A percentile compares a stretch with the other conserved stretches of the same genome.
Conservation (phyloP, 768 basidiomycete species). For the Pleurotus djamor region DNA sequence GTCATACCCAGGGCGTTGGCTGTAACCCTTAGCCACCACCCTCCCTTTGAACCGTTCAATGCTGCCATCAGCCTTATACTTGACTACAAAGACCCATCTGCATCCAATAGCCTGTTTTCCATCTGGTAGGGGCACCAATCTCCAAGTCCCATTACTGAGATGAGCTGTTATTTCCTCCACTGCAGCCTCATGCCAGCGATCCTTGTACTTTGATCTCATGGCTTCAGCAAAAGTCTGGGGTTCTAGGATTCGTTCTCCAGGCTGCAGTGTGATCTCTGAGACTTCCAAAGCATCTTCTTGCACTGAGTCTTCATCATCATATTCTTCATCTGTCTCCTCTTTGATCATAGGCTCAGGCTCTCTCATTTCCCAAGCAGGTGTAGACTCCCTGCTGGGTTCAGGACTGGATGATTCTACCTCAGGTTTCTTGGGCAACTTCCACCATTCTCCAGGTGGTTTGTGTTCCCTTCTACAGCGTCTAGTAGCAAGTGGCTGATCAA, state of each 20-base stretch:
- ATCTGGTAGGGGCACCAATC: conserved; percentile 13
- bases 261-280: not conserved
- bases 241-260: not conserved
- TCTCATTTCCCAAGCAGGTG: no score
- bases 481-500: no score
- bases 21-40: conserved; percentile 39
- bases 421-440: no score
- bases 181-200: not conserved
- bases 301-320: no score
- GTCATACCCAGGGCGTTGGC: conserved; percentile 35
- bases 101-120: conserved; percentile 29
- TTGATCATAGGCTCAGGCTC: no score
- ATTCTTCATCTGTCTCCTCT: no score
- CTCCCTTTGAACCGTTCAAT: conserved; percentile 25
- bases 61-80: conserved; percentile 20
- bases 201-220: not conserved
- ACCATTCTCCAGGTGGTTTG: no score
- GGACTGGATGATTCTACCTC: no score
- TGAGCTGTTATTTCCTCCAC: not conserved
- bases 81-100: conserved; percentile 19
- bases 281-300: no score
- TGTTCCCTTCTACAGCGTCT: no score
- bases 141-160: not conserved
- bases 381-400: no score
- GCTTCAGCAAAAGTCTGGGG: not conserved